Base-by-base conservation (phyloP, 805 yeast species). In the Hanseniaspora taiwanica region DNA sequence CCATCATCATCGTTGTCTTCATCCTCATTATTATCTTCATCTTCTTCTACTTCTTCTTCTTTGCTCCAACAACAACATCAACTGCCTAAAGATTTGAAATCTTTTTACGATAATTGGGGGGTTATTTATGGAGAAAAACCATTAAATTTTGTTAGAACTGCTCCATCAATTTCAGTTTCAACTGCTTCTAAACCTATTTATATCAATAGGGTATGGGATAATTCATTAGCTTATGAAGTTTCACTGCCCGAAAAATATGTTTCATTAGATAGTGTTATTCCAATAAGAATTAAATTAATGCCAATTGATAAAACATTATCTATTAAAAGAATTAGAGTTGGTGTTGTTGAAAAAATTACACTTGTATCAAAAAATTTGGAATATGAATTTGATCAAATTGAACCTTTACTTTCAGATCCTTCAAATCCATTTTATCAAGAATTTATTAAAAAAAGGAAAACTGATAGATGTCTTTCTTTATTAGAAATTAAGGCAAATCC, bases 161-260 rank as follows among this genome's bases (percentile, higher is more conserved):
- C 71, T 2, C 71, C 71, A 5, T 48, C 52, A 7, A 45, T 48
- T 5, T 64, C 65, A 1, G 44, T 56, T 1, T 57, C 66, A 0
- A 62, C 69, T 1, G 60, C 62, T 5, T 79, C 81, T 52, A 82
- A 80, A 52, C 85, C 93, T 0, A 71, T 82, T 14, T 81, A 77
- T 54, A 84, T 82, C 27, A 80, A 78, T 53, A 67, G 82, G 45
- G 68, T 76, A 1, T 82, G 91, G 91, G 74, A 76, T 48, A 78
- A 80, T 41, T 56, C 84, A 0, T 58, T 82, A 27, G 75, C 76
- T 42, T 82, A 82, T 56, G 80, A 80, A 46, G 68, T 82, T 13
- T 71, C 85, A 0, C 69, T 82, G 43, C 86, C 87, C 0, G 69
- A 69, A 43, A 82, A 81, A 50, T 81, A 68, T 54, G 73, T 81